Evolutionary conservation across 306 rosid species (phyloP).

Genomic region (Dryas drummondii): DNA sequence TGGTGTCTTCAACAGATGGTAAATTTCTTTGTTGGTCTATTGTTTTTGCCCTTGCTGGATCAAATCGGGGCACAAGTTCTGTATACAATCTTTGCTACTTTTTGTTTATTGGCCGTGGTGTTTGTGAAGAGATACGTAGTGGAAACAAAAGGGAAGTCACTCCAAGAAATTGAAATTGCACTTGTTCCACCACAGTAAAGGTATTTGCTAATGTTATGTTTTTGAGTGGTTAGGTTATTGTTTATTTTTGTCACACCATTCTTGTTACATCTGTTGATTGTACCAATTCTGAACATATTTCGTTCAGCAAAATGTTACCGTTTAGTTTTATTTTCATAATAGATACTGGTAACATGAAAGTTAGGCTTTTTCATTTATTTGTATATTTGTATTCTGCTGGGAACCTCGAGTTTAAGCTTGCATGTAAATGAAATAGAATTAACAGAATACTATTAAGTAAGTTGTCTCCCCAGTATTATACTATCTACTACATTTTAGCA

Average conservation of each 20-base stretch:
- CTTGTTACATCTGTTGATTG: background rate
- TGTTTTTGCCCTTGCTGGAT: constrained; percentile 74
- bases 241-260: background rate
- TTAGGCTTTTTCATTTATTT: background rate
- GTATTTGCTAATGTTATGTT: constrained; percentile 7
- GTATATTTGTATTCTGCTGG: no score
- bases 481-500: background rate
- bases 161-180: constrained; percentile 86
- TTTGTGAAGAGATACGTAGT: constrained; percentile 74
- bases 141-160: constrained; percentile 89
- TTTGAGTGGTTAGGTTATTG: background rate
- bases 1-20: constrained; percentile 50
- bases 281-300: background rate
- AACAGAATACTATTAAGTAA: background rate
- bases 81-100: constrained; percentile 55
- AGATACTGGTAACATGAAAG: background rate
- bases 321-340: constrained; percentile 3
- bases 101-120: constrained; percentile 55
- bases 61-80: constrained; percentile 55
- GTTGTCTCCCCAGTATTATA: background rate
- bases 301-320: background rate
- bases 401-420: background rate
- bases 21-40: constrained; percentile 76
- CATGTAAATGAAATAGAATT: background rate
- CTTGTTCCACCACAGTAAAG: constrained; percentile 49